Evolutionary conservation across 2,329 filamentous ascomycete species (phyloP).

Genomic region (Immersiporthe knoxdaviesiana): DNA sequence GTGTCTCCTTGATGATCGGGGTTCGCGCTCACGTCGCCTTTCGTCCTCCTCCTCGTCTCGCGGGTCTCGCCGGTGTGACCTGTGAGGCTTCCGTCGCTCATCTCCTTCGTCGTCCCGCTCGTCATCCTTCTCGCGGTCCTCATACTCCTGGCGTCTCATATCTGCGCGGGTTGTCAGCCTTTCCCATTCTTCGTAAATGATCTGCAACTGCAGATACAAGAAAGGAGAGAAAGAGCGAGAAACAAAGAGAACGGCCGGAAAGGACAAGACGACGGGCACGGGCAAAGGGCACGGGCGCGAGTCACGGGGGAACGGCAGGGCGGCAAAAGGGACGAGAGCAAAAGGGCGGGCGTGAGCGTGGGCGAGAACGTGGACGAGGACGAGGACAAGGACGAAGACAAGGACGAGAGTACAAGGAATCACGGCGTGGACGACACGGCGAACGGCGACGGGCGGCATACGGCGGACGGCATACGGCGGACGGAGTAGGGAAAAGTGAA

Average conservation of each 20-base stretch:
- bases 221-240: constrained; percentile 21
- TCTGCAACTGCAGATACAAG: constrained; percentile 26
- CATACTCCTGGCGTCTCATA: constrained; percentile 47
- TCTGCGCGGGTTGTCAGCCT: constrained; percentile 38
- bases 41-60: constrained; percentile 40
- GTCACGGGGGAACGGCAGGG: constrained; percentile 26
- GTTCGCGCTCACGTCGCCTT: constrained; percentile 40
- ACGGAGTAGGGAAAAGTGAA: constrained; percentile 2
- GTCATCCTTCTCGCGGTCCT: constrained; percentile 33
- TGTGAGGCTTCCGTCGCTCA: constrained; percentile 36
- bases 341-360: constrained; percentile 25
- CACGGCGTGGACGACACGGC: constrained; percentile 29
- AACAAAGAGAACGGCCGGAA: constrained; percentile 22
- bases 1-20: constrained; percentile 30
- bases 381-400: constrained; percentile 17
- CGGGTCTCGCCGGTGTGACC: constrained; percentile 36
- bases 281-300: constrained; percentile 29
- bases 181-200: constrained; percentile 25
- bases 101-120: constrained; percentile 38
- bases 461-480: constrained; percentile 4
- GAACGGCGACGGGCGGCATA: constrained; percentile 24
- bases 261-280: constrained; percentile 28
- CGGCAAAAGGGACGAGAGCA: constrained; percentile 18
- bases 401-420: constrained; percentile 24
- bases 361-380: constrained; percentile 13